A percentile compares a stretch with the other conserved stretches of the same genome.
Evolutionary conservation across 139 green algal species (phyloP).

Genomic region (Picochlorum sp.): DNA sequence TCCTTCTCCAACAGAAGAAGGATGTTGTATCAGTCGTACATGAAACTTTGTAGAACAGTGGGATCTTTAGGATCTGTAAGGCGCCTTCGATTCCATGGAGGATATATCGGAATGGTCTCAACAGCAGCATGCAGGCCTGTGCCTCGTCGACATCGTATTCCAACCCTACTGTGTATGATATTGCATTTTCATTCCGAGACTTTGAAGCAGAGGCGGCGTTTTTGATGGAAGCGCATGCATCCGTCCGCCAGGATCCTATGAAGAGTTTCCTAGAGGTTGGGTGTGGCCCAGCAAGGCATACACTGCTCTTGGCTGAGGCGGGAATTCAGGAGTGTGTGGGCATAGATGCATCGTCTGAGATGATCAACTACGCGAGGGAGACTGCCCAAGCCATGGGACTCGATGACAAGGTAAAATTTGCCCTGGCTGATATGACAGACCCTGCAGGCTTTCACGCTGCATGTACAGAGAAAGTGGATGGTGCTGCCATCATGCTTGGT

Average conservation of each 20-base stretch:
- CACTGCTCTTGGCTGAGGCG: conserved; percentile 1
- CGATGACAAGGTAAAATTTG: conserved; percentile 10
- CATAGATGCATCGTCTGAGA: conserved; percentile 17
- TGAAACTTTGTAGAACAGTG: no score
- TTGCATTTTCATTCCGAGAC: conserved; percentile 29
- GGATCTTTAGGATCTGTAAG: no score
- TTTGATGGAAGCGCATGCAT: conserved; percentile 18
- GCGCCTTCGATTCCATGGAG: no score
- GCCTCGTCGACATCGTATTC: conserved; percentile 6
- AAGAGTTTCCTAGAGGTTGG: conserved; percentile 22
- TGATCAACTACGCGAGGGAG: conserved; percentile 15
- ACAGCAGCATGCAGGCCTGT: no score
- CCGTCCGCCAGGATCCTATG: conserved; percentile 2
- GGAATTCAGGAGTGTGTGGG: neutral
- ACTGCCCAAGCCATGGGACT: conserved; percentile 8
- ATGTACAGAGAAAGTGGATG: conserved; percentile 8
- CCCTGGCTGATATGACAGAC: conserved; percentile 23
- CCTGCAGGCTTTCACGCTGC: neutral
- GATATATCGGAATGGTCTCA: no score
- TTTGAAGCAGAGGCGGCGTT: conserved; percentile 22
- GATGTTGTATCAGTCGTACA: no score
- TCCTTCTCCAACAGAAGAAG: no score
- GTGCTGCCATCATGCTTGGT: conserved; percentile 23
- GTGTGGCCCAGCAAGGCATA: conserved; percentile 21
- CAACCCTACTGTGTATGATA: conserved; percentile 15